Percentiles rank a stretch among this genome's conserved stretches.
Evolutionary conservation across 2,329 filamentous ascomycete genomes (phyloP).

Genomic region (Coniochaeta ligniaria): DNA sequence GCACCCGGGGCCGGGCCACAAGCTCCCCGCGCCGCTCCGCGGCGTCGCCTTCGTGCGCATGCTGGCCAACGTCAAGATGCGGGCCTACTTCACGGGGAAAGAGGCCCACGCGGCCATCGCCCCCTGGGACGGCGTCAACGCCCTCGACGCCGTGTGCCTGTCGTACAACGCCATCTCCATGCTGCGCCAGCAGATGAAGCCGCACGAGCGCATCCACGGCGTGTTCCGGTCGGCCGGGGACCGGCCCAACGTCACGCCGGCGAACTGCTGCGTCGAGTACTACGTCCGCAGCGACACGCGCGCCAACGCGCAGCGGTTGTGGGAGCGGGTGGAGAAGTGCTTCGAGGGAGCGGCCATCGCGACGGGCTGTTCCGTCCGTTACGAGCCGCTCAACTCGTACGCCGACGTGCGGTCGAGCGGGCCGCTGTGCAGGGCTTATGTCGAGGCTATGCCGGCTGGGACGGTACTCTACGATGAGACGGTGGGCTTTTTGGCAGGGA

Average conservation of each 20-base stretch:
- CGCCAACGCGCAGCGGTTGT: constrained; percentile 21
- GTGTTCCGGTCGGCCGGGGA: constrained; percentile 32
- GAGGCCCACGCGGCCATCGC: constrained; percentile 39
- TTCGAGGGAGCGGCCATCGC: constrained; percentile 27
- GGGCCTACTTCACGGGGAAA: constrained; percentile 33
- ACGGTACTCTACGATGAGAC: constrained; percentile 19
- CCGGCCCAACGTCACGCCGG: constrained; percentile 27
- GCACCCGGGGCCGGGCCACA: constrained; percentile 21
- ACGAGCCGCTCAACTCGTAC: constrained; percentile 21
- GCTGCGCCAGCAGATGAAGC: constrained; percentile 40
- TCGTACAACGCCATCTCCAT: constrained; percentile 33
- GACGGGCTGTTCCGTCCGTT: constrained; percentile 21
- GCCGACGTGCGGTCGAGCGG: constrained; percentile 20
- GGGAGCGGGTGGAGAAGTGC: constrained; percentile 22
- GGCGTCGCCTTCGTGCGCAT: constrained; percentile 18
- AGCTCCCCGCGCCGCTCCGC: constrained; percentile 8
- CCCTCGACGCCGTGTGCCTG: constrained; percentile 38
- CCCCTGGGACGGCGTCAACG: constrained; percentile 43
- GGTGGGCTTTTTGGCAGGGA: constrained; percentile 21
- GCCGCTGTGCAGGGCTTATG: constrained; percentile 16
- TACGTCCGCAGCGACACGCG: constrained; percentile 34
- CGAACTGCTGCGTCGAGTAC: constrained; percentile 33
- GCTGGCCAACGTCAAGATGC: constrained; percentile 22
- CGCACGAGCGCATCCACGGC: constrained; percentile 41
- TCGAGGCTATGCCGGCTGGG: constrained; percentile 20